These are phyloP conservation scores for Irpex sp. DNA, from an alignment of 1,284 basidiomycete species.

Conservation along the genomic window DNA sequence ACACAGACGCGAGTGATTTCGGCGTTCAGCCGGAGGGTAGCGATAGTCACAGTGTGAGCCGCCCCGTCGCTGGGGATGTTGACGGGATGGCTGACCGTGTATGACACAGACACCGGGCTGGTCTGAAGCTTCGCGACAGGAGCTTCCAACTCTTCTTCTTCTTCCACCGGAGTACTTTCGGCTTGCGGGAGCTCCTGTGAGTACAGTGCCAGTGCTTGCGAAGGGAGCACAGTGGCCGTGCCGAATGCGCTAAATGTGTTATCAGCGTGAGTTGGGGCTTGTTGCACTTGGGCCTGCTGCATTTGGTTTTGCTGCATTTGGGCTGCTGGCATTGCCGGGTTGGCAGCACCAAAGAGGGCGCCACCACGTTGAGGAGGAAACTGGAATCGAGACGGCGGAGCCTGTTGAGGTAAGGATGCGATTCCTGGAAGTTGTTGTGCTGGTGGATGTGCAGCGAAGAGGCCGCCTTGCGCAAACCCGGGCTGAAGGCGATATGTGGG, in stretches of 20 bases:
- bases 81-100: conserved; percentile 42
- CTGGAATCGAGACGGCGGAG: neutral
- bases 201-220: no score
- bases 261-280: no score
- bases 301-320: no score
- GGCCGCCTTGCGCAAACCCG: conserved; percentile 11
- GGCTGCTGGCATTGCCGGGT: no score
- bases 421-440: no score
- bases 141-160: neutral
- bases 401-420: no score
- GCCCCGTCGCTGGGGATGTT: conserved; percentile 50
- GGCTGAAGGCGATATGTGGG: conserved; percentile 9
- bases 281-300: no score
- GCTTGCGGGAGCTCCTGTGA: neutral
- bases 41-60: conserved; percentile 51
- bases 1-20: conserved; percentile 45
- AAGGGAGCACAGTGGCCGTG: no score
- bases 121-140: neutral
- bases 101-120: conserved; percentile 35
- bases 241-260: no score
- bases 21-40: conserved; percentile 43
- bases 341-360: neutral
- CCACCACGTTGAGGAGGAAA: neutral
- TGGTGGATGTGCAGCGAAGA: no score
- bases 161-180: neutral